Percentiles rank a stretch among this genome's conserved stretches.
Evolutionary conservation across 495 filamentous ascomycete genomes (phyloP).

Genomic region (Aspergillus olivimuriae): DNA sequence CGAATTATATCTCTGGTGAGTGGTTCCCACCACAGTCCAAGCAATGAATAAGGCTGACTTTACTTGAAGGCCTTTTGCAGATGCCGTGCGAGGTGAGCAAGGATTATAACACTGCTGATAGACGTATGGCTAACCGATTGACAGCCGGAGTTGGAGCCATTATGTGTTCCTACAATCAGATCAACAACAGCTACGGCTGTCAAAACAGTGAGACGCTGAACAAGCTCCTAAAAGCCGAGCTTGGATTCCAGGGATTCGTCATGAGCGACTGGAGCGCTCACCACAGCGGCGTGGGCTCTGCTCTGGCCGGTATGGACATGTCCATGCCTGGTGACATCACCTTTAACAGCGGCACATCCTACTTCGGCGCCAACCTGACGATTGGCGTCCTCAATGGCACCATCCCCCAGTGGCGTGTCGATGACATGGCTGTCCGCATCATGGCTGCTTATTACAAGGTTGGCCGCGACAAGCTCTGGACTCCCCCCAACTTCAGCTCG

Average conservation of each 20-base stretch:
- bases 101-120: not conserved
- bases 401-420: slow-evolving; percentile 81
- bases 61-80: slow-evolving; percentile 61
- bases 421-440: slow-evolving; percentile 90
- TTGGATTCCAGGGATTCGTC: slow-evolving; percentile 91
- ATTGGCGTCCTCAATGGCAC: slow-evolving; percentile 84
- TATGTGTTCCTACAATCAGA: slow-evolving; percentile 93
- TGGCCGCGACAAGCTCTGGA: slow-evolving; percentile 55
- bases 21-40: too few species aligned
- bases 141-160: slow-evolving; percentile 69
- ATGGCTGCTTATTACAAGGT: slow-evolving; percentile 93
- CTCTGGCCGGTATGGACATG: slow-evolving; percentile 88
- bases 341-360: slow-evolving; percentile 67
- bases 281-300: slow-evolving; percentile 70
- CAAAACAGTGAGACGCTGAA: slow-evolving; percentile 71
- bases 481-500: slow-evolving; percentile 78
- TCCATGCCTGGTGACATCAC: slow-evolving; percentile 84
- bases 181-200: slow-evolving; percentile 67
- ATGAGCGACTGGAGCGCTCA: slow-evolving; percentile 90
- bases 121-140: not conserved
- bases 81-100: slow-evolving; percentile 47
- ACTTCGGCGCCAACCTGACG: slow-evolving; percentile 84
- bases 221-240: slow-evolving; percentile 79
- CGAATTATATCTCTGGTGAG: slow-evolving; percentile 82
- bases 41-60: slow-evolving; percentile 24